Evolutionary conservation across 2,329 filamentous ascomycete species (phyloP).

Genomic region (Nemania abortiva): DNA sequence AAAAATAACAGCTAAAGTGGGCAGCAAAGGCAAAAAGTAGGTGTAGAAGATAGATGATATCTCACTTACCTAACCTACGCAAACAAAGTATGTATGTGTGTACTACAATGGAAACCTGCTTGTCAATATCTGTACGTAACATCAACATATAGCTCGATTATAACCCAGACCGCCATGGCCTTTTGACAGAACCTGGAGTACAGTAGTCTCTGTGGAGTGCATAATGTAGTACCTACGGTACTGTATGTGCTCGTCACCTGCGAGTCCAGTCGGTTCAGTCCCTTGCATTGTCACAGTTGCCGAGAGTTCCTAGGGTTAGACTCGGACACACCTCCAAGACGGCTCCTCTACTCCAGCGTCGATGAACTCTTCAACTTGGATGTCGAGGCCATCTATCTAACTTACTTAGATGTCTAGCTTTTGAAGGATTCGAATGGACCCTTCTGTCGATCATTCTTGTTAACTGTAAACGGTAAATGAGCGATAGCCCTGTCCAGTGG

Average conservation of each 20-base stretch:
- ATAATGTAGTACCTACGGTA: constrained; percentile 6
- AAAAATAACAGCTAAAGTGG: constrained; percentile 17
- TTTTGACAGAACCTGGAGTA: constrained; percentile 31
- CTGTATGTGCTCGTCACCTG: constrained; percentile 23
- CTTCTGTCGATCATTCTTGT: constrained; percentile 24
- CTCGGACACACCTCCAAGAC: not conserved
- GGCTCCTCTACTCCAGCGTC: constrained; percentile 3
- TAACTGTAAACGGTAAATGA: constrained; percentile 22
- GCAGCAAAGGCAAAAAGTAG: constrained; percentile 12
- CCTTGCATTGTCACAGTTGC: constrained; percentile 9
- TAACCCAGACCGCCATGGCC: constrained; percentile 23
- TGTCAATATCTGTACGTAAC: constrained; percentile 36
- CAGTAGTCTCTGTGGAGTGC: constrained; percentile 34
- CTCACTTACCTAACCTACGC: not conserved
- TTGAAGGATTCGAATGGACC: constrained; percentile 8
- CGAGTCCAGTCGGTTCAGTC: not conserved
- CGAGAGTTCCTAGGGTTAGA: too few relatives aligned
- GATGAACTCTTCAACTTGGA: not conserved
- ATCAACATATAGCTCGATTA: constrained; percentile 25
- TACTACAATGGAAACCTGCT: constrained; percentile 9
- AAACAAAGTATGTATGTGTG: not conserved
- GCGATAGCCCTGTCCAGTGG: constrained; percentile 5
- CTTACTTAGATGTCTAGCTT: not conserved
- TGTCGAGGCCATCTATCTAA: constrained; percentile 5
- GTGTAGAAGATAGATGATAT: not conserved